Evolutionary conservation across 2,329 filamentous ascomycete species (phyloP).

Genomic region (Colletotrichum horii): DNA sequence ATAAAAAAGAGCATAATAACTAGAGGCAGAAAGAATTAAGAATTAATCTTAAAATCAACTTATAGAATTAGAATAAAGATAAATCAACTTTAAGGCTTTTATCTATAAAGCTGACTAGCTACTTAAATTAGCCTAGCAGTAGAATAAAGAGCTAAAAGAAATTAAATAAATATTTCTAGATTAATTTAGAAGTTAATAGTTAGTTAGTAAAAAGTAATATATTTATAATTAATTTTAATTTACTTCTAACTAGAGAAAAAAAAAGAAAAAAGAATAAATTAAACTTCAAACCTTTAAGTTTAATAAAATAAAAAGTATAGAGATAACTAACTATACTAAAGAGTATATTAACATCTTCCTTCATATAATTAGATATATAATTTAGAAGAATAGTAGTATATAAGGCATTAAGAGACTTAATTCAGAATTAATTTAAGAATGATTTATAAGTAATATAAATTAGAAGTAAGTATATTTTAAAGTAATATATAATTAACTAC

Average conservation of each 20-base stretch:
- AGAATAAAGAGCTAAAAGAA: neutral
- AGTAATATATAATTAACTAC: no score
- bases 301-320: neutral
- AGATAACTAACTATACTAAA: neutral
- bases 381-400: neutral
- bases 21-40: no score
- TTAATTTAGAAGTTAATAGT: neutral
- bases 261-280: neutral
- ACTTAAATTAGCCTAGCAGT: neutral
- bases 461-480: no score
- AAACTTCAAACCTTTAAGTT: neutral
- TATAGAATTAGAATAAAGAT: neutral
- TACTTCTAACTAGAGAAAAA: no score
- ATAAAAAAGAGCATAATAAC: no score
- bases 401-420: no score
- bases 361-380: neutral
- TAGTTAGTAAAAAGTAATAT: neutral
- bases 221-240: neutral
- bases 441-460: no score
- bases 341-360: neutral
- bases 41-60: no score
- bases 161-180: neutral
- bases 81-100: neutral
- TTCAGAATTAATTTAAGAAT: no score
- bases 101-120: neutral